These are phyloP conservation scores for Jaltomata sinuosa DNA, from an alignment of 257 asterid species.

Conservation along the genomic window DNA sequence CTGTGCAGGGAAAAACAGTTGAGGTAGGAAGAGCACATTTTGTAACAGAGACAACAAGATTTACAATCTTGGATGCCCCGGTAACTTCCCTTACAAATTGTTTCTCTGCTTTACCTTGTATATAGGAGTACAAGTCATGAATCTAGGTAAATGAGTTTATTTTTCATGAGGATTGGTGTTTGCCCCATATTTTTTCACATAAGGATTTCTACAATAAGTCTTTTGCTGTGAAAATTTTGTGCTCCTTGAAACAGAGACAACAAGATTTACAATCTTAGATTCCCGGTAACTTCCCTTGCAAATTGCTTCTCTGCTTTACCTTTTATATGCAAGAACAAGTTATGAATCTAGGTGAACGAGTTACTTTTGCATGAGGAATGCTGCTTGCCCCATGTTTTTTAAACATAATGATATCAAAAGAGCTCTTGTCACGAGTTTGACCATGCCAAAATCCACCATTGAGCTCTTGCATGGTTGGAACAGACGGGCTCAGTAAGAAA, in stretches of 20 bases:
- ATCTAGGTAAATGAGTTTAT: not conserved
- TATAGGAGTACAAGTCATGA: not conserved
- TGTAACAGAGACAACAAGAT: slow-evolving; percentile 90
- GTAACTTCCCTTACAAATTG: slow-evolving; percentile 23
- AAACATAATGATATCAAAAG: not conserved
- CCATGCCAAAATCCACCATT: not conserved
- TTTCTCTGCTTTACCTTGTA: not conserved
- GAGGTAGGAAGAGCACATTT: slow-evolving; percentile 99
- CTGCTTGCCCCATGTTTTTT: not conserved
- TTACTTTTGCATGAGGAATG: not conserved
- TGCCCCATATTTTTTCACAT: not conserved
- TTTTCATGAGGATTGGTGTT: not conserved
- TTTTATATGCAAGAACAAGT: not conserved
- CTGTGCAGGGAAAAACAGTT: slow-evolving; percentile 78
- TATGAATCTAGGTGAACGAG: not conserved
- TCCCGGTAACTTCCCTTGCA: slow-evolving; percentile 44
- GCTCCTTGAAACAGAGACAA: slow-evolving; percentile 60
- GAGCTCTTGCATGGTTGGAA: not conserved
- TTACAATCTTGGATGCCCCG: slow-evolving; percentile 98
- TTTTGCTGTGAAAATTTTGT: not conserved
- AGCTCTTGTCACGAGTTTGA: not conserved
- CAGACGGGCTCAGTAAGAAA: not conserved
- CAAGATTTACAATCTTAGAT: slow-evolving; percentile 91
- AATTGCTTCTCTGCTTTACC: not conserved
- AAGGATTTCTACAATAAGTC: not conserved